phyloP scores from a whole-genome alignment of 73 alveolate genomes.

The Halteria grandinella region DNA sequence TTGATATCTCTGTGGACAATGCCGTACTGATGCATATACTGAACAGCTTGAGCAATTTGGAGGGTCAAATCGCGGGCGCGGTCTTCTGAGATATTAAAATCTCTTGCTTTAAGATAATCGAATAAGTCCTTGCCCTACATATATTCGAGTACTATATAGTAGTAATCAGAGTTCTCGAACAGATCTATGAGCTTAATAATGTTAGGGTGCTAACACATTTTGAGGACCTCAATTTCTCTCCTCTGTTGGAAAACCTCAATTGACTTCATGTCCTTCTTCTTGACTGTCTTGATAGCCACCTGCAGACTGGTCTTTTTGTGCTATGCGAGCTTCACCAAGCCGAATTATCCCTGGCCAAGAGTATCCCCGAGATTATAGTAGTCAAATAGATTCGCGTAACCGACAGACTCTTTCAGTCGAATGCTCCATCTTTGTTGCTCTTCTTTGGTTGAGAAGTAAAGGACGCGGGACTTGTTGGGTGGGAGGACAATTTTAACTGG shows the following conservation, averaged over 20 bases:
- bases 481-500: constrained; percentile 55
- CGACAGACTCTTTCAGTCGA: constrained; percentile 65
- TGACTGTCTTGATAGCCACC: constrained; percentile 74
- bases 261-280: constrained; percentile 62
- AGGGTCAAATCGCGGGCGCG: constrained; percentile 19
- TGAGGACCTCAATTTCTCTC: constrained; percentile 56
- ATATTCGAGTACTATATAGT: constrained; percentile 32
- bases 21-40: constrained; percentile 61
- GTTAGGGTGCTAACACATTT: constrained; percentile 50
- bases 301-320: constrained; percentile 73
- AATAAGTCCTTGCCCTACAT: constrained; percentile 68
- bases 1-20: constrained; percentile 75
- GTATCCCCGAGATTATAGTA: constrained; percentile 61
- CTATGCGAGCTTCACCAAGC: constrained; percentile 62
- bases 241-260: constrained; percentile 56
- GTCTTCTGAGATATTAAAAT: constrained; percentile 62
- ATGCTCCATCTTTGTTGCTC: constrained; percentile 66
- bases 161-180: constrained; percentile 45
- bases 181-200: constrained; percentile 18
- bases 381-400: constrained; percentile 70
- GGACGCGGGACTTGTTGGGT: constrained; percentile 68
- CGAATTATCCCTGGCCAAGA: constrained; percentile 79
- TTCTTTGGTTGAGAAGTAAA: constrained; percentile 64
- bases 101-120: constrained; percentile 64
- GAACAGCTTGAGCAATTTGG: constrained; percentile 51